Conservation (phyloP, 1,284 basidiomycete genomes). For the Singerocomus inundabilis region DNA sequence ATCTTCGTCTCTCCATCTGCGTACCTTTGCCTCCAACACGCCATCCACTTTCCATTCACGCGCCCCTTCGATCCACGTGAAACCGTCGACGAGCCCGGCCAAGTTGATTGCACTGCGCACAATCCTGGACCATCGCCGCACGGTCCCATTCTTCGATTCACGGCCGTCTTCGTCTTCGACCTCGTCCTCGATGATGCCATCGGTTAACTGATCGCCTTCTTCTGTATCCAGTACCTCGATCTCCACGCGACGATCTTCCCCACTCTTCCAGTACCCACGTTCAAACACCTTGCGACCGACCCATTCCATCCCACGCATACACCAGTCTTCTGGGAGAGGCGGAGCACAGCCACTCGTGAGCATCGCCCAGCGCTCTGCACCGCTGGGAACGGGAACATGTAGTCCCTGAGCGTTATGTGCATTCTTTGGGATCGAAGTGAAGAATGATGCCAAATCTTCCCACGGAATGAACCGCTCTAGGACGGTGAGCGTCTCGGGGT, state of each 20-base stretch:
- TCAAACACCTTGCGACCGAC: constrained; percentile 85
- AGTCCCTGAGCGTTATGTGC: constrained; percentile 49
- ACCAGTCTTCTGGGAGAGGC: constrained; percentile 93
- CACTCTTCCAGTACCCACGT: constrained; percentile 85
- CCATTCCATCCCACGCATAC: constrained; percentile 94
- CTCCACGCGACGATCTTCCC: constrained; percentile 67
- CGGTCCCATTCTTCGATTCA: constrained; percentile 28
- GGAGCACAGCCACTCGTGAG: constrained; percentile 63
- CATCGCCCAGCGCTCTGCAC: constrained; percentile 52
- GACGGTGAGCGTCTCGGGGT: constrained; percentile 55
- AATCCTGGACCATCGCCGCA: constrained; percentile 71
- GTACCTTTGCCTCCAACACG: constrained; percentile 66
- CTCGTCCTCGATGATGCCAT: constrained; percentile 81
- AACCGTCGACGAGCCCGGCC: constrained; percentile 71
- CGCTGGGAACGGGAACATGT: constrained; percentile 19
- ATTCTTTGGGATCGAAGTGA: constrained; percentile 60
- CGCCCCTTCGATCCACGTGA: constrained; percentile 63
- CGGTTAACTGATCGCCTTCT: constrained; percentile 57
- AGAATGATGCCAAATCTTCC: constrained; percentile 70
- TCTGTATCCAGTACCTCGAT: constrained; percentile 74
- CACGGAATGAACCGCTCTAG: constrained; percentile 85
- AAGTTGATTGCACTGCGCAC: constrained; percentile 72
- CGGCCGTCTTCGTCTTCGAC: constrained; percentile 47
- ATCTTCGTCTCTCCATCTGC: constrained; percentile 69
- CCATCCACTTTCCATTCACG: constrained; percentile 70